Conservation (phyloP, 2,329 filamentous ascomycete species). For the Claviceps arundinis region DNA sequence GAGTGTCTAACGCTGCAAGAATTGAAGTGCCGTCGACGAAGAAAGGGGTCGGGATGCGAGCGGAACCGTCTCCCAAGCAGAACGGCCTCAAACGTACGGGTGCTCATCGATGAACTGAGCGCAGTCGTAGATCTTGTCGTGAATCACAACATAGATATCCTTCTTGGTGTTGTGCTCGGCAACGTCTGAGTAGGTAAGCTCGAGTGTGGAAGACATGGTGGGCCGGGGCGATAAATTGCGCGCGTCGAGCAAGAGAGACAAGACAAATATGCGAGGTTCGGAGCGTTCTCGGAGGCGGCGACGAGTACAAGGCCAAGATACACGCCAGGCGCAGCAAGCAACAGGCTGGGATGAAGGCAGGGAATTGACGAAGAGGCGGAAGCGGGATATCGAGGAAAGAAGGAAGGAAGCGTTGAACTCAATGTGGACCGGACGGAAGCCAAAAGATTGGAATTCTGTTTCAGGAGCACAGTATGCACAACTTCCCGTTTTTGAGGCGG, state of each 20-base stretch:
- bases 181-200: constrained; percentile 69
- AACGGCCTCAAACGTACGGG: constrained; percentile 44
- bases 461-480: too few relatives aligned
- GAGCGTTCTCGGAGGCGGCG: too few relatives aligned
- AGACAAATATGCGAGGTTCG: neutral
- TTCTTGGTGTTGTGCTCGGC: constrained; percentile 83
- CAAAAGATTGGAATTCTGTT: neutral
- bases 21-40: neutral
- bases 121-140: constrained; percentile 92
- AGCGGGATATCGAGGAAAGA: constrained; percentile 1
- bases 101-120: constrained; percentile 93
- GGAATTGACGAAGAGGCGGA: neutral
- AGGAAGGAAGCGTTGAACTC: neutral
- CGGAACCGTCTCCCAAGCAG: neutral
- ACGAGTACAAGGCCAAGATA: neutral
- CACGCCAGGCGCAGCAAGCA: neutral
- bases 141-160: constrained; percentile 81
- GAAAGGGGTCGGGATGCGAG: neutral
- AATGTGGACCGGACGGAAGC: constrained; percentile 1
- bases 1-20: neutral
- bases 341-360: neutral
- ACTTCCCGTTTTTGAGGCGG: neutral
- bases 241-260: neutral
- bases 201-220: constrained; percentile 20
- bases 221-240: neutral